Percentiles rank a stretch among this genome's conserved stretches.
These are phyloP conservation scores for Galerina marginata DNA, from an alignment of 768 basidiomycete species.

Conservation along the genomic window DNA sequence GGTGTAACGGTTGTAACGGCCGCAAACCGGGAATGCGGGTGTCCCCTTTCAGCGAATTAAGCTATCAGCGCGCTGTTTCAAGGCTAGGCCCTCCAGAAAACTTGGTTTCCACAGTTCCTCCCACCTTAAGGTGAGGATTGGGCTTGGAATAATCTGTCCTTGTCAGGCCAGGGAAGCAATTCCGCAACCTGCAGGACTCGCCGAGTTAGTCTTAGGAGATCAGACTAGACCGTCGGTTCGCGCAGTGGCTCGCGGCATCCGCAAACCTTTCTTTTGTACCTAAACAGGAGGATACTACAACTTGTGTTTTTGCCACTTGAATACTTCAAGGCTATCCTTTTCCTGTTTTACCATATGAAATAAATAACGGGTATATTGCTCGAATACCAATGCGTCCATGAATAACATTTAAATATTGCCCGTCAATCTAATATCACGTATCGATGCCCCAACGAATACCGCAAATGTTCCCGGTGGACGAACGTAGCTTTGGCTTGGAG, in stretches of 20 bases:
- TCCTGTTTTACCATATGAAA: background rate
- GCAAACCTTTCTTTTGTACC: conserved; percentile 59
- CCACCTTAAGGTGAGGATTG: conserved; percentile 63
- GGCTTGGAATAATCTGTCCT: conserved; percentile 85
- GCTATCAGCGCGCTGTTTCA: conserved; percentile 88
- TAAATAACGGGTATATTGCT: background rate
- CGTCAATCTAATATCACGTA: conserved; percentile 49
- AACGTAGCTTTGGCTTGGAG: conserved; percentile 52
- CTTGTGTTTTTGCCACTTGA: conserved; percentile 38
- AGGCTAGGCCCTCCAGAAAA: conserved; percentile 95
- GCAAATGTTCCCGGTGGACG: conserved; percentile 56
- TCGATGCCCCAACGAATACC: conserved; percentile 59
- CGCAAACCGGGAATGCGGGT: conserved; percentile 81
- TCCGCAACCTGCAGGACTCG: conserved; percentile 85
- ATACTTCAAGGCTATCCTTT: background rate
- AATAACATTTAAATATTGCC: conserved; percentile 31
- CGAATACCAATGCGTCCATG: background rate
- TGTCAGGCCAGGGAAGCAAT: conserved; percentile 92
- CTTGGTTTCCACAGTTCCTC: conserved; percentile 81
- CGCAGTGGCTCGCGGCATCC: conserved; percentile 76
- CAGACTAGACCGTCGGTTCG: conserved; percentile 85
- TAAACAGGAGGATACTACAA: no score
- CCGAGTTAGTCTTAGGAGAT: conserved; percentile 95
- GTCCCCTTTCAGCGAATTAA: conserved; percentile 63
- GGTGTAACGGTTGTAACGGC: conserved; percentile 83